Base-by-base conservation (phyloP, 2,329 filamentous ascomycete species). In the Neonectria magnoliae region DNA sequence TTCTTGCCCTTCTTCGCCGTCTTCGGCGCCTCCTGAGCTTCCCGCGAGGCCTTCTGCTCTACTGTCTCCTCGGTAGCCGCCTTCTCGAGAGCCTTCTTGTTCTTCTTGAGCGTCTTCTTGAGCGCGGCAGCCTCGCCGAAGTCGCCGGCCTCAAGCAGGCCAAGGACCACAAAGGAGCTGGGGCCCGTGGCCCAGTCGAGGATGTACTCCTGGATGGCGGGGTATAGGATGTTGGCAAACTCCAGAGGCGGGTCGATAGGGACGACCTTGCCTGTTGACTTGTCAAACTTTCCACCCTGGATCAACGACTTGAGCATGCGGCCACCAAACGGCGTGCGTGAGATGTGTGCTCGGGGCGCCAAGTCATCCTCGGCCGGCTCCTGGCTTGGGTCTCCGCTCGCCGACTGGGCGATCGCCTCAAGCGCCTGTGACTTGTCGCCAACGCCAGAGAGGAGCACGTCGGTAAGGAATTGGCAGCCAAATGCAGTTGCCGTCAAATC, bases 241-340 rank as follows among this genome's bases (percentile, higher is more conserved):
- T 90, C 86, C 60, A 98, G 84, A 8, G 92, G 86, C 16, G 94
- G 93, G 53, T 94, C 89, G 2, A 91, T 85, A 22, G 89, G 87
- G 73, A 91, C 86, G 48, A 96, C 80, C 60, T 85, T 88, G 79
- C 93, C 93, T 2, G 88, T 85, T 47, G 85, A 85, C 65, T 88
- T 88, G 79, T 98, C 93, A 76, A 92, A 99, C 62, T 89, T 90
- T 27, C 97, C 96, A 45, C 96, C 96, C 59, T 93, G 91, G 25
- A 98, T 94, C 8, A 99, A 87, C 0, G 91, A 91, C 82, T 97
- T 98, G 73, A 98, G 86, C 90, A 98, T 91, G 64, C 93, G 91
- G 16, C 93, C 93, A 44, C 89, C 91, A 71, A 85, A 85, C 0
- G 88, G 76, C 41, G 87, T 85, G 72, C 87, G 83, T 27, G 89